Evolutionary conservation across 345 rosid species (phyloP), one percentile per base, ranked within the genome.

Genomic region (Rhizophora mangle): DNA sequence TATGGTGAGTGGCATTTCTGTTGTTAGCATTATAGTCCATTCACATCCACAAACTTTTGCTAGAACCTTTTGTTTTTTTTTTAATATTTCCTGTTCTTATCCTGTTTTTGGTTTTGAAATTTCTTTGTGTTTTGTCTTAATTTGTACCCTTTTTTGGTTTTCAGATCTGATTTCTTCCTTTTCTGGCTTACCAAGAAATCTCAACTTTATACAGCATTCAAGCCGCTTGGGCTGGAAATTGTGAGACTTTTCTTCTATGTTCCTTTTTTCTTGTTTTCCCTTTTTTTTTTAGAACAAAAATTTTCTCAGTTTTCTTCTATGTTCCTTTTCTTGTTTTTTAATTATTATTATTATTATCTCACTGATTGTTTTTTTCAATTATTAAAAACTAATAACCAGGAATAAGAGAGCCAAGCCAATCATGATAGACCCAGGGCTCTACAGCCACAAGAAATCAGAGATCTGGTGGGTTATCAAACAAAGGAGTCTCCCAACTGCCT

Each of bases 121-220:
- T 53, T 61, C 9, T 32, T 5, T 30, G 21, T 29, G 24, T 26
- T 54, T 29, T 26, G 57, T 26, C 34, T 30, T 15, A 10, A 5
- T 61, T 29, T 56, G 19, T 39, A 15, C 26, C 2, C 31, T 5
- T 57, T 52, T 13, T 64, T 39, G 32, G n/a, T 37, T 76, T 82
- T 56, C 90, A 93, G 98, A 93, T 89, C 89, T 93, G 87, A 91
- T 93, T 46, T 79, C 87, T 68, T 89, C 96, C 15, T 94, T 94
- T 63, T 89, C 97, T 69, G 83, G 73, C 68, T 78, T 94, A 76
- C 96, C 97, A 63, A 89, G 80, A 80, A 82, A 94, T 80, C 86
- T 89, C 76, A 94, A 94, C 79, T 94, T 94, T 78, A 86, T 94
- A 46, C 96, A 94, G 65, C 97, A 94, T 68, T 63, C 76, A 61